These are phyloP conservation scores for Quercus aquifolioides DNA, from an alignment of 306 rosid genomes.

Conservation along the genomic window DNA sequence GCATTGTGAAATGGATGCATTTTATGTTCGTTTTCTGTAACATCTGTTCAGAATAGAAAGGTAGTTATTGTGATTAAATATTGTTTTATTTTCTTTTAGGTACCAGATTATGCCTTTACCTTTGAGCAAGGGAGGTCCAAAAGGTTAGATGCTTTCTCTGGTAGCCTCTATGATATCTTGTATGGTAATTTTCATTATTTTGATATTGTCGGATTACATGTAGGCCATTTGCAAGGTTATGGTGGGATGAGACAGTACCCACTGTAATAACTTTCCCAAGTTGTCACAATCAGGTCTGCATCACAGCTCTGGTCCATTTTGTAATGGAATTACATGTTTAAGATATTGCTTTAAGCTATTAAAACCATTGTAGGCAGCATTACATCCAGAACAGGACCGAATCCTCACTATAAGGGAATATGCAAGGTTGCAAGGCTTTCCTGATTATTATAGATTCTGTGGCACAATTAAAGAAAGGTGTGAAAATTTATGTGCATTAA, in stretches of 20 bases:
- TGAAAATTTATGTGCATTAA: not conserved
- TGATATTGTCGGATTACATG: constrained; percentile 5
- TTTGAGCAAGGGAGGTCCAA: constrained; percentile 75
- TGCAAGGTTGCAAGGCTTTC: constrained; percentile 98
- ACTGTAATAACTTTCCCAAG: constrained; percentile 75
- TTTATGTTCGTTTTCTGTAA: not conserved
- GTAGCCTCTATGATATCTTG: not conserved
- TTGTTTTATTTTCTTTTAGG: constrained; percentile 34
- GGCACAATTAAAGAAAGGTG: constrained; percentile 83
- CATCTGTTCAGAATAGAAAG: not conserved
- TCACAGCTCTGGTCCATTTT: constrained; percentile 20
- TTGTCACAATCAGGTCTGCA: constrained; percentile 66
- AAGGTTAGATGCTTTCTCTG: constrained; percentile 45
- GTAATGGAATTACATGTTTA: constrained; percentile 6
- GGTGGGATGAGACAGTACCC: constrained; percentile 98
- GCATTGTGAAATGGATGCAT: not conserved
- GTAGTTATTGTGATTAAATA: not conserved
- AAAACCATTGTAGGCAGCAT: constrained; percentile 44
- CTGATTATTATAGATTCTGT: constrained; percentile 63
- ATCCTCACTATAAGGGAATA: constrained; percentile 66
- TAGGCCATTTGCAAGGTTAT: constrained; percentile 82
- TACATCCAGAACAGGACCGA: constrained; percentile 89
- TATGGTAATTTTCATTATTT: not conserved
- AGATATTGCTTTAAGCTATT: not conserved
- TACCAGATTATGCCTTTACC: constrained; percentile 71